Evolutionary conservation across 495 filamentous ascomycete genomes (phyloP).

Genomic region (Tuber calosporum): DNA sequence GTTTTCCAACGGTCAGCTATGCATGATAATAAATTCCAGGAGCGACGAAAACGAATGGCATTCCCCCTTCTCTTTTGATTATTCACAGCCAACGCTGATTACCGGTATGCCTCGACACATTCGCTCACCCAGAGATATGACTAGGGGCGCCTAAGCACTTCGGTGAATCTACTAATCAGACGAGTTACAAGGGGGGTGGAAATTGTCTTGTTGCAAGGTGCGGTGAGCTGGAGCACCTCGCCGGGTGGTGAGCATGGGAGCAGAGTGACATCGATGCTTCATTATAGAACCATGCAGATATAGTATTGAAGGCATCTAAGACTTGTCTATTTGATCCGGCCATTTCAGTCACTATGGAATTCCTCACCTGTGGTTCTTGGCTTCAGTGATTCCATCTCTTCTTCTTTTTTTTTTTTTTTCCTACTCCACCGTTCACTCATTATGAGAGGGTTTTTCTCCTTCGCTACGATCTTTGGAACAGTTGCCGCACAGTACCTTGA

Average conservation of each 20-base stretch:
- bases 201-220: neutral
- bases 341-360: neutral
- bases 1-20: neutral
- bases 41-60: neutral
- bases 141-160: neutral
- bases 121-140: neutral
- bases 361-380: neutral
- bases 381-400: neutral
- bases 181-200: neutral
- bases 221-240: neutral
- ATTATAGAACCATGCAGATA: neutral
- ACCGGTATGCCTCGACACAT: neutral
- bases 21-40: neutral
- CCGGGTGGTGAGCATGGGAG: neutral
- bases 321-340: constrained; percentile 11
- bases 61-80: neutral
- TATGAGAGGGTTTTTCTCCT: constrained; percentile 20
- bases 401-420: neutral
- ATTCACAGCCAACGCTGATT: neutral
- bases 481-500: constrained; percentile 16
- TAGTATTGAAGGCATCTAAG: neutral
- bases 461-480: constrained; percentile 13
- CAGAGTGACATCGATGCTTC: neutral
- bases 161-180: neutral
- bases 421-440: neutral